phyloP scores from a whole-genome alignment of 148 eudicot species.

The Camellia sinensis region DNA sequence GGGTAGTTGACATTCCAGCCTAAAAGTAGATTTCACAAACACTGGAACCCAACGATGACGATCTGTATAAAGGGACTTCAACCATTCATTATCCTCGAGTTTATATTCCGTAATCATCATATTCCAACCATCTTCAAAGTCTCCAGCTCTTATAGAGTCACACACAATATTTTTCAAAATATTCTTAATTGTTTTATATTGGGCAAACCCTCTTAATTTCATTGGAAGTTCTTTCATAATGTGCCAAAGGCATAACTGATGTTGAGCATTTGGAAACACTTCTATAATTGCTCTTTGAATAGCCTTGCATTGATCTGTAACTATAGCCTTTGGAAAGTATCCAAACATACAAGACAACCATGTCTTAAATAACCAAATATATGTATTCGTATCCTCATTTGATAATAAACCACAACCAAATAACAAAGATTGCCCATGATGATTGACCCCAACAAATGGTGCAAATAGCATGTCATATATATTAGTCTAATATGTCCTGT shows the following conservation, averaged over 20 bases:
- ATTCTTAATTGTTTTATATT: background rate
- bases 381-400: background rate
- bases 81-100: constrained; percentile 19
- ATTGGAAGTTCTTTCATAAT: constrained; percentile 2
- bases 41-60: constrained; percentile 10
- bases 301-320: background rate
- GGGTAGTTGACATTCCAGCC: constrained; percentile 10
- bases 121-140: background rate
- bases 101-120: background rate
- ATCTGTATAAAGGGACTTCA: constrained; percentile 4
- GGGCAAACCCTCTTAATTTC: background rate
- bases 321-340: too few relatives aligned
- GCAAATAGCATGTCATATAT: too few relatives aligned
- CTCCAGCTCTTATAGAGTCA: background rate
- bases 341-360: constrained; percentile 6
- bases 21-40: constrained; percentile 1
- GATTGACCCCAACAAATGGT: too few relatives aligned
- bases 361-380: constrained; percentile 13
- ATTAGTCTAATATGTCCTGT: too few relatives aligned
- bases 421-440: too few relatives aligned
- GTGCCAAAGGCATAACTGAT: constrained; percentile 10
- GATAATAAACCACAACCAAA: too few relatives aligned
- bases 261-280: constrained; percentile 5
- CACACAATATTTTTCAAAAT: background rate
- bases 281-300: background rate